These are phyloP conservation scores for Epichloe aotearoae DNA, from an alignment of 2,329 filamentous ascomycete species.

Conservation along the genomic window DNA sequence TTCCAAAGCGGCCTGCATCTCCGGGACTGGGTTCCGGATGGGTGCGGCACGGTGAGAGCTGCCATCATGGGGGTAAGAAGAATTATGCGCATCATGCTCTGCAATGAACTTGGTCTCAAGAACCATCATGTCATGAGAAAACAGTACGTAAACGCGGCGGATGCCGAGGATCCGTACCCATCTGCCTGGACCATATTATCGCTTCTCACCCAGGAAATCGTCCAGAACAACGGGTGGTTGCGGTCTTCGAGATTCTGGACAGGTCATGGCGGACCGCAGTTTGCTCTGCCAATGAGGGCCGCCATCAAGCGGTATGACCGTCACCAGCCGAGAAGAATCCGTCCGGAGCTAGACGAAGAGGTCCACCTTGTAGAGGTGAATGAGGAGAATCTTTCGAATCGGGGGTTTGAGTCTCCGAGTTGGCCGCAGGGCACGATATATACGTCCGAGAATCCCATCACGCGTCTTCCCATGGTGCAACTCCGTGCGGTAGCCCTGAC, in stretches of 20 bases:
- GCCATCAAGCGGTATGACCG: constrained; percentile 3
- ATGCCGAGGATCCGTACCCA: background rate
- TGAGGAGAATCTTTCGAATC: background rate
- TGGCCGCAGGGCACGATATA: background rate
- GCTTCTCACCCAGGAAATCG: background rate
- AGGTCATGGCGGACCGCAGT: constrained; percentile 7
- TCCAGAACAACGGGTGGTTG: background rate
- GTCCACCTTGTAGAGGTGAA: background rate
- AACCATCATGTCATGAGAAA: constrained; percentile 4
- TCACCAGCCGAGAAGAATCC: background rate
- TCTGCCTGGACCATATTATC: constrained; percentile 2
- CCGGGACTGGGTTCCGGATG: constrained; percentile 7
- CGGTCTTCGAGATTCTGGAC: constrained; percentile 5
- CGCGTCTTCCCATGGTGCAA: background rate
- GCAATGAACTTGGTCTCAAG: constrained; percentile 9
- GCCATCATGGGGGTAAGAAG: constrained; percentile 4
- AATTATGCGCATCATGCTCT: constrained; percentile 7
- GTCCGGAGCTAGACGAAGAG: background rate
- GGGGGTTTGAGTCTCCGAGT: background rate
- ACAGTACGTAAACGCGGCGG: background rate
- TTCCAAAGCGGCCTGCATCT: constrained; percentile 2
- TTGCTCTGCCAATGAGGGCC: constrained; percentile 9
- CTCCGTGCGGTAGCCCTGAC: background rate
- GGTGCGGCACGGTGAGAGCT: background rate
- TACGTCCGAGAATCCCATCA: constrained; percentile 1